Evolutionary conservation across 2,329 filamentous ascomycete species (phyloP), one percentile per base, ranked within the genome.

Genomic region (Alternaria panax): DNA sequence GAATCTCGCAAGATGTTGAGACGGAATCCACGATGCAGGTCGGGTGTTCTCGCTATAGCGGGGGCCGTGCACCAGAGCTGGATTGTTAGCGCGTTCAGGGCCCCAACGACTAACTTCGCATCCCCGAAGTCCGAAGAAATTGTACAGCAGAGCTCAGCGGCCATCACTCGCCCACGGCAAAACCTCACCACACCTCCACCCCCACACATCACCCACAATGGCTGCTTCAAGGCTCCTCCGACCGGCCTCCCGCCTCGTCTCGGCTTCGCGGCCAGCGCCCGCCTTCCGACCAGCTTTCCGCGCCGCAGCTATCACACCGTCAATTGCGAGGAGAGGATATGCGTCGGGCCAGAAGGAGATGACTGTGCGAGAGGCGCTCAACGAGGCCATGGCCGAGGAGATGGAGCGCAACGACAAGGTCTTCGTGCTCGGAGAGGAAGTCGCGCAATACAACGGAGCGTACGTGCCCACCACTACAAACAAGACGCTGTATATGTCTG

Each of bases 361-460:
- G 83, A 97, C 95, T 43, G 95, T 99, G 75, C 89, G 95, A 84
- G 95, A 99, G 79, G 95, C 95, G 61, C 85, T 99, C 77, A 99
- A 99, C 80, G 94, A 99, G 85, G 95, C 95, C 62, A 89, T 99
- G 78, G 93, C 93, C 47, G 95, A 99, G 85, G 95, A 99, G 86
- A 89, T 99, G 81, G 93, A 97, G 86, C 80, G 82, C 78, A 96
- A 99, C 82, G 86, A 90, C 66, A 98, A 97, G 86, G 93, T 97
- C 73, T 99, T 97, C 81, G 84, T 99, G 71, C 81, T 99, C 59
- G 95, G 95, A 75, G 95, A 99, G 86, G 95, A 99, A 85, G 95
- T 99, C 77, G 95, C 95, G 75, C 95, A 99, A 84, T 99, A 99
- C 86, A 99, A 99, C 81, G 95, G 95, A 86, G 94, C 94, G 85